Conservation (phyloP, 1,284 basidiomycete genomes). For the Hemileccinum hortonii region DNA sequence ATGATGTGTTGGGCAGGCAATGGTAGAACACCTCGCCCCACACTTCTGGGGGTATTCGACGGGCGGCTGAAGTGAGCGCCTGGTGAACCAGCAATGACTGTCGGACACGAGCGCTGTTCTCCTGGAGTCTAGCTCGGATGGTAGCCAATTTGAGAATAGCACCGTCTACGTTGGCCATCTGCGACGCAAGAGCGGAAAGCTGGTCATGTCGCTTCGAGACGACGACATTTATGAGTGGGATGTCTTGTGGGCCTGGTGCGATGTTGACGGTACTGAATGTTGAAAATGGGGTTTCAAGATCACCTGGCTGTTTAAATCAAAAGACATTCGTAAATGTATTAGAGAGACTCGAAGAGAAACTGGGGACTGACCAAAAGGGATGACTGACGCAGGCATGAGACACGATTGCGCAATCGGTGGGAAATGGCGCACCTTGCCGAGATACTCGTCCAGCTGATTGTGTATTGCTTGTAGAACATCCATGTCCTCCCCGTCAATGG, state of each 20-base stretch:
- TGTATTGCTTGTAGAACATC: slow-evolving; percentile 17
- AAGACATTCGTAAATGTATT: neutral
- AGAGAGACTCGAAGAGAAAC: neutral
- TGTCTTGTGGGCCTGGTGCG: slow-evolving; percentile 15
- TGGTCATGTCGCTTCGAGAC: slow-evolving; percentile 21
- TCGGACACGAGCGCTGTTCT: slow-evolving; percentile 13
- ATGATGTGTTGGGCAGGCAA: slow-evolving; percentile 31
- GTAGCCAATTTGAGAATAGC: slow-evolving; percentile 19
- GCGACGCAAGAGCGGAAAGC: slow-evolving; percentile 14
- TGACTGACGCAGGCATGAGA: slow-evolving; percentile 27
- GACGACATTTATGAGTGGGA: slow-evolving; percentile 13
- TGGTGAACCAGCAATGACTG: slow-evolving; percentile 19
- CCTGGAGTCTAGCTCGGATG: slow-evolving; percentile 16
- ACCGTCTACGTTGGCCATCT: slow-evolving; percentile 18
- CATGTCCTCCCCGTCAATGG: slow-evolving; percentile 8
- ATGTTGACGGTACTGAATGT: slow-evolving; percentile 5
- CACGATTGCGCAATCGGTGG: slow-evolving; percentile 33
- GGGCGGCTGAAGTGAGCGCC: slow-evolving; percentile 25
- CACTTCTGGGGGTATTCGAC: slow-evolving; percentile 38
- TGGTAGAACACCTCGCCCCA: slow-evolving; percentile 39
- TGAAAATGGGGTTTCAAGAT: slow-evolving; percentile 22
- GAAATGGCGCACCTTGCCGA: slow-evolving; percentile 22
- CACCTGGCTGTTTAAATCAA: slow-evolving; percentile 6
- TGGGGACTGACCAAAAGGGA: slow-evolving; percentile 21
- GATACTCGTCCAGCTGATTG: slow-evolving; percentile 16